A percentile compares a stretch with the other conserved stretches of the same genome.
Conservation (phyloP, 345 rosid genomes). For the Punica granatum region DNA sequence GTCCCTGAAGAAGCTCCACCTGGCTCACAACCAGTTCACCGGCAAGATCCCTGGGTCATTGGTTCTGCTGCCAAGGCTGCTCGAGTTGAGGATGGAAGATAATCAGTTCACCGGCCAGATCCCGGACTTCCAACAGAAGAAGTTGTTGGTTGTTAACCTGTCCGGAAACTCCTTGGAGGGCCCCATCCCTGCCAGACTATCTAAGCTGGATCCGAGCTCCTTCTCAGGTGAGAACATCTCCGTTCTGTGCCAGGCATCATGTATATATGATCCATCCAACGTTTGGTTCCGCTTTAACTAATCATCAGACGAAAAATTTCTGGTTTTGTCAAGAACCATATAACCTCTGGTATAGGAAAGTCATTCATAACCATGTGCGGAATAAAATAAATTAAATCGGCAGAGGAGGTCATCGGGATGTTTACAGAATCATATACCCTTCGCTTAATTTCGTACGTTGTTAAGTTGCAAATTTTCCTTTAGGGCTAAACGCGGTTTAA, state of each 20-base stretch:
- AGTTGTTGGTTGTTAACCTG: conserved; percentile 27
- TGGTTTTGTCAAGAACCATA: no score
- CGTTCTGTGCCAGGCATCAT: no score
- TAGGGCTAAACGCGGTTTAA: no score
- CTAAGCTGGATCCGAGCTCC: conserved; percentile 19
- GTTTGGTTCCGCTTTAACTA: no score
- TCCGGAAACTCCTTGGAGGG: conserved; percentile 59
- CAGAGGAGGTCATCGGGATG: no score
- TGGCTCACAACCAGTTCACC: conserved; percentile 41
- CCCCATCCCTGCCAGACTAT: conserved; percentile 41
- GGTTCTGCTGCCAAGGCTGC: conserved; percentile 35
- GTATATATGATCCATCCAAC: no score
- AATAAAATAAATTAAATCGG: no score
- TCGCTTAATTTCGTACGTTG: no score
- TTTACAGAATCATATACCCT: no score
- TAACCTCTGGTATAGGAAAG: no score
- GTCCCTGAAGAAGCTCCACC: conserved; percentile 51
- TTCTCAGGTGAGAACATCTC: conserved; percentile 43
- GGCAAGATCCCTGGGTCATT: conserved; percentile 68
- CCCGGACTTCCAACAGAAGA: conserved; percentile 38
- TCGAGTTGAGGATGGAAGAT: conserved; percentile 48
- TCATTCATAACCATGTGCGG: not conserved
- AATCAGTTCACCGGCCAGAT: conserved; percentile 53
- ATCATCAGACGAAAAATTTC: no score
- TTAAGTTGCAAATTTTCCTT: no score